phyloP scores from a whole-genome alignment of 2,329 filamentous ascomycete species.

The Fonsecaea multimorphosa region DNA sequence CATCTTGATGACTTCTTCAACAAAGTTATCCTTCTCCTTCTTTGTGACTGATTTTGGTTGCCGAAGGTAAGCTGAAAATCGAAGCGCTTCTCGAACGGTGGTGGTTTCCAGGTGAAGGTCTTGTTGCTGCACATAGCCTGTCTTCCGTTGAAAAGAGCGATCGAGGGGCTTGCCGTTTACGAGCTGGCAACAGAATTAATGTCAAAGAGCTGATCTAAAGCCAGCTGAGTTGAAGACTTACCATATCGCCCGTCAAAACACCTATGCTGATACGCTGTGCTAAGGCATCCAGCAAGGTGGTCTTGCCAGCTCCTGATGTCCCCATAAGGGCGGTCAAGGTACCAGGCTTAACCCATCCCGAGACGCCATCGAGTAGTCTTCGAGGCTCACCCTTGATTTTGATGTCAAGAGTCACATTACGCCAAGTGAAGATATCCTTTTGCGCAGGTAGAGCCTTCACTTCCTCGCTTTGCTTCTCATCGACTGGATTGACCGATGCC shows the following conservation, averaged over 20 bases:
- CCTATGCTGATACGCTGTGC: constrained; percentile 64
- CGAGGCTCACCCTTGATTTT: constrained; percentile 63
- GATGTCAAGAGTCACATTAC: constrained; percentile 62
- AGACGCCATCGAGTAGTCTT: constrained; percentile 61
- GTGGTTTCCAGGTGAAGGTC: constrained; percentile 70
- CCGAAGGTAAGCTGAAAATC: constrained; percentile 84
- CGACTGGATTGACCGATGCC: constrained; percentile 45
- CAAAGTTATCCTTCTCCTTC: constrained; percentile 80
- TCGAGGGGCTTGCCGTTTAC: constrained; percentile 66
- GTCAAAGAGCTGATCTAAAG: constrained; percentile 3
- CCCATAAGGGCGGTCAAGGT: constrained; percentile 66
- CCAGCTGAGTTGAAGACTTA: constrained; percentile 14
- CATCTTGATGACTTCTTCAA: constrained; percentile 85
- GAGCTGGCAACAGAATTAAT: constrained; percentile 42
- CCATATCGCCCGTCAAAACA: constrained; percentile 69
- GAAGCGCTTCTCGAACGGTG: constrained; percentile 72
- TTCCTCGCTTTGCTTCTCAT: constrained; percentile 52
- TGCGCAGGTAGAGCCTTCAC: constrained; percentile 44
- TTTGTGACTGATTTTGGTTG: constrained; percentile 74
- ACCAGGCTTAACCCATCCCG: constrained; percentile 62
- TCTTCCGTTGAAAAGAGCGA: constrained; percentile 67
- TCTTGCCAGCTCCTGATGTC: constrained; percentile 68
- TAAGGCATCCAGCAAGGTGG: constrained; percentile 64
- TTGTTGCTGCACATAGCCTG: constrained; percentile 72
- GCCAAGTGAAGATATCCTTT: constrained; percentile 57